Evolutionary conservation across 768 basidiomycete species (phyloP).

Genomic region (Brasilioporus rufonigricans): DNA sequence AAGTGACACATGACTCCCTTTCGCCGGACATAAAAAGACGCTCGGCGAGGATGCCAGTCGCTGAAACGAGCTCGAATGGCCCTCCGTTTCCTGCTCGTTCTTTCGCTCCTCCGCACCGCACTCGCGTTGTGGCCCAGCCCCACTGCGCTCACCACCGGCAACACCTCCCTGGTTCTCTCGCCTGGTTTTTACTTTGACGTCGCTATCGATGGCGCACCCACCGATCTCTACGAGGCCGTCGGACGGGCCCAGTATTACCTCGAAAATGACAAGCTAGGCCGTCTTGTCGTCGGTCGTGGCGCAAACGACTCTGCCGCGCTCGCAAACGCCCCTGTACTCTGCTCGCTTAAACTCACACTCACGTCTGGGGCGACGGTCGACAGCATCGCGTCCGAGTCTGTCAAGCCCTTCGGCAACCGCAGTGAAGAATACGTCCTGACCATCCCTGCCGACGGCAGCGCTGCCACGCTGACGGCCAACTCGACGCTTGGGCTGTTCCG

Average conservation of each 20-base stretch:
- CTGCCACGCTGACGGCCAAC: constrained; percentile 41
- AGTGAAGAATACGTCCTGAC: constrained; percentile 45
- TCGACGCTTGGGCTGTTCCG: constrained; percentile 50
- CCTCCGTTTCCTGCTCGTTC: constrained; percentile 1
- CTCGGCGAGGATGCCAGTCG: no score
- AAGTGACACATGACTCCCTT: no score
- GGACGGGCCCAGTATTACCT: constrained; percentile 31
- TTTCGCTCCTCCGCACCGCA: constrained; percentile 12
- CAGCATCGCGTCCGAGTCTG: constrained; percentile 37
- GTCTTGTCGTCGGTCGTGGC: constrained; percentile 41
- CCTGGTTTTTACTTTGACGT: constrained; percentile 30
- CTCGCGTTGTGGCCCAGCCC: constrained; percentile 36
- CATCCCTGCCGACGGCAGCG: constrained; percentile 36
- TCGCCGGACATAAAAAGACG: no score
- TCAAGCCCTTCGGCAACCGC: constrained; percentile 32
- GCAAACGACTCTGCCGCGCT: constrained; percentile 31
- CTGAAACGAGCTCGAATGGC: constrained; percentile 7
- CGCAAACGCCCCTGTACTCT: constrained; percentile 23
- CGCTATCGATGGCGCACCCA: constrained; percentile 24
- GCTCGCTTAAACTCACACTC: constrained; percentile 29
- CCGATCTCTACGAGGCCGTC: constrained; percentile 36
- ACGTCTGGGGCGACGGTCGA: constrained; percentile 8
- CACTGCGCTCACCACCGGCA: constrained; percentile 19
- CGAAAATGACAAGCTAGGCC: constrained; percentile 35
- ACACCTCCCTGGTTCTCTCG: constrained; percentile 23